These are phyloP conservation scores for Solanum bulbocastanum DNA, from an alignment of 257 asterid genomes.

Conservation along the genomic window DNA sequence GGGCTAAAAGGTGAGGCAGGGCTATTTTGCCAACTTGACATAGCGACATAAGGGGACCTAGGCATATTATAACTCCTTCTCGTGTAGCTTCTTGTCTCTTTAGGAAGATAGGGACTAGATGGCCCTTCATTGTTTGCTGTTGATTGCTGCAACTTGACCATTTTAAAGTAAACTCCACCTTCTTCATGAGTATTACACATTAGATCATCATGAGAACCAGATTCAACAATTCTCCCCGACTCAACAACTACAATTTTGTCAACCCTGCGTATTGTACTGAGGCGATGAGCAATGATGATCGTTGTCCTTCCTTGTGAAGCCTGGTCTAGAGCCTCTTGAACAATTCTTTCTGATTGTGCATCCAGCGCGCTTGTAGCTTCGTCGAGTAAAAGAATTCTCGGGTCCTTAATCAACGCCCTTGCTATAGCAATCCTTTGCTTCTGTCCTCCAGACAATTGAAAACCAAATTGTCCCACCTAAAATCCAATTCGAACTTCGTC, in stretches of 20 bases:
- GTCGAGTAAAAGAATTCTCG: slow-evolving; percentile 61
- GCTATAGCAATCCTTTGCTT: slow-evolving; percentile 78
- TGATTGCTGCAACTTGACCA: slow-evolving; percentile 48
- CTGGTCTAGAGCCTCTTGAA: slow-evolving; percentile 55
- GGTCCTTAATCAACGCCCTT: slow-evolving; percentile 55
- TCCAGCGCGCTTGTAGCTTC: slow-evolving; percentile 85
- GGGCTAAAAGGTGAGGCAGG: slow-evolving; percentile 47
- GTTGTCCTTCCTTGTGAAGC: slow-evolving; percentile 67
- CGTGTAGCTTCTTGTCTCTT: neutral
- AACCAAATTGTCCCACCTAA: slow-evolving; percentile 74
- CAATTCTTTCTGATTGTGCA: slow-evolving; percentile 56
- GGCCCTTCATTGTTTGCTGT: slow-evolving; percentile 3
- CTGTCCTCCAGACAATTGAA: slow-evolving; percentile 71
- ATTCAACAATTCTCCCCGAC: slow-evolving; percentile 49
- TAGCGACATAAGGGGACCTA: slow-evolving; percentile 16
- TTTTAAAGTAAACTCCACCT: slow-evolving; percentile 37
- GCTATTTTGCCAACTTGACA: slow-evolving; percentile 38
- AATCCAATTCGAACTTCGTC: neutral
- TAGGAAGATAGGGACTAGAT: neutral
- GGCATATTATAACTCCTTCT: neutral
- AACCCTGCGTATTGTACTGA: slow-evolving; percentile 40
- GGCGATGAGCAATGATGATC: slow-evolving; percentile 57
- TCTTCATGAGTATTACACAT: slow-evolving; percentile 23
- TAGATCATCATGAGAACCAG: slow-evolving; percentile 56
- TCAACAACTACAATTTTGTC: slow-evolving; percentile 46